Evolutionary conservation across 2,329 filamentous ascomycete genomes (phyloP).

Genomic region (Acephala macrosclerotiorum): DNA sequence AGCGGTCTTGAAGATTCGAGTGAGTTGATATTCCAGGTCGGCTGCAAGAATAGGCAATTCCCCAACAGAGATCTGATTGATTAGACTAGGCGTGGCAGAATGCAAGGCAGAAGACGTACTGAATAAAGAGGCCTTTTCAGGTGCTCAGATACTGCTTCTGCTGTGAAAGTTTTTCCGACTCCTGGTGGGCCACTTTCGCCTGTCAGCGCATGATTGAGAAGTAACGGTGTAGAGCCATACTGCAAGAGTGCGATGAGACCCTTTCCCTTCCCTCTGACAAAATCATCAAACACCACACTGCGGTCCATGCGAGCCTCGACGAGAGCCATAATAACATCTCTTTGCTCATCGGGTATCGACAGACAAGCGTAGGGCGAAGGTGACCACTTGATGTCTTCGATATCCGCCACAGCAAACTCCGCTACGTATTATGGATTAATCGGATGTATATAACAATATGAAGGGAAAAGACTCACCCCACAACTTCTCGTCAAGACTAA

Average conservation of each 20-base stretch:
- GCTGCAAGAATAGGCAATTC: constrained; percentile 10
- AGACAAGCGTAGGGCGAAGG: constrained; percentile 18
- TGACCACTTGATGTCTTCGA: constrained; percentile 27
- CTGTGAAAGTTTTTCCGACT: constrained; percentile 30
- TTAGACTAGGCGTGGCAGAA: neutral
- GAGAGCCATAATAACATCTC: constrained; percentile 26
- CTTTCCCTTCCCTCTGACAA: constrained; percentile 10
- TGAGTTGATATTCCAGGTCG: constrained; percentile 48
- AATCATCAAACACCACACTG: constrained; percentile 4
- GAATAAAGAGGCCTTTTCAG: constrained; percentile 15
- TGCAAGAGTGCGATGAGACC: constrained; percentile 15
- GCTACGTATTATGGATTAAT: constrained; percentile 18
- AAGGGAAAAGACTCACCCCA: constrained; percentile 22
- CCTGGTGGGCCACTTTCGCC: constrained; percentile 23
- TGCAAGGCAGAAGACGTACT: neutral
- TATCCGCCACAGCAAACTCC: constrained; percentile 29
- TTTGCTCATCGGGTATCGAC: constrained; percentile 35
- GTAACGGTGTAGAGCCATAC: constrained; percentile 9
- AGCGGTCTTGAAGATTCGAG: constrained; percentile 55
- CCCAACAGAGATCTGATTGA: constrained; percentile 14
- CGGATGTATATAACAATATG: neutral
- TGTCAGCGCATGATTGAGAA: constrained; percentile 12
- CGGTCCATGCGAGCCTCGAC: constrained; percentile 12
- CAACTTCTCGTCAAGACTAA: constrained; percentile 19
- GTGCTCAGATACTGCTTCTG: constrained; percentile 25